Conservation (phyloP, 2,329 filamentous ascomycete species). For the Aspergillus felis region DNA sequence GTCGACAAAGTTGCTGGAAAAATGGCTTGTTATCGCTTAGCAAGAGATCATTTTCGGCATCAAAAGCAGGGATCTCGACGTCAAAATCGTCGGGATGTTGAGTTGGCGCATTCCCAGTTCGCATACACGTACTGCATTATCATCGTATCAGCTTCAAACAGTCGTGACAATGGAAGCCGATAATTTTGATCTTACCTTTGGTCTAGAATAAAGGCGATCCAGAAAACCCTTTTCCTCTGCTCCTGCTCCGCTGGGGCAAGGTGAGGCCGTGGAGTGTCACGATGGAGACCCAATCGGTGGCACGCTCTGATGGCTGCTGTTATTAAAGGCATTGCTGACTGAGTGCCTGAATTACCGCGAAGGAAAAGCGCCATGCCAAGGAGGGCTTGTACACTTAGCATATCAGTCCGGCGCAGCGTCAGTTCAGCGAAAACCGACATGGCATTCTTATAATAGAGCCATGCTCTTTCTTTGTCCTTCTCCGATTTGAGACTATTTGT, state of each 20-base stretch:
- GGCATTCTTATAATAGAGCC: constrained; percentile 91
- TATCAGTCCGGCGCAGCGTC: constrained; percentile 86
- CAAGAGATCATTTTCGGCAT: constrained; percentile 81
- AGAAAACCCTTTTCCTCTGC: constrained; percentile 72
- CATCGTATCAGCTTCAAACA: not conserved
- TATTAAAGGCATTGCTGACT: constrained; percentile 82
- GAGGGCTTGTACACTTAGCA: constrained; percentile 87
- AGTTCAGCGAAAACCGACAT: constrained; percentile 87
- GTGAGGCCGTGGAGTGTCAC: constrained; percentile 80
- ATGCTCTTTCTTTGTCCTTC: constrained; percentile 86
- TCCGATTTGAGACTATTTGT: constrained; percentile 85
- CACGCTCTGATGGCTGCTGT: constrained; percentile 82
- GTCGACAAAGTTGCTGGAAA: constrained; percentile 87
- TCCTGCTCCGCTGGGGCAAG: constrained; percentile 86
- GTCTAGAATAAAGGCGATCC: constrained; percentile 68
- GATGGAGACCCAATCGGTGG: constrained; percentile 90
- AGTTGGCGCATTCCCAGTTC: constrained; percentile 62
- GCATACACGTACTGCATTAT: constrained; percentile 53
- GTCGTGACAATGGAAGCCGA: not conserved
- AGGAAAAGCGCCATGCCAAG: constrained; percentile 90
- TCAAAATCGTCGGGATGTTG: constrained; percentile 81
- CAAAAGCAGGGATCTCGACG: constrained; percentile 82
- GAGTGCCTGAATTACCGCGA: constrained; percentile 89
- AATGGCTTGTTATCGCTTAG: constrained; percentile 83
- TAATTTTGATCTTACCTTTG: constrained; percentile 50